phyloP scores from a whole-genome alignment of 2,329 filamentous ascomycete genomes.

The Nigrograna mackinnonii region DNA sequence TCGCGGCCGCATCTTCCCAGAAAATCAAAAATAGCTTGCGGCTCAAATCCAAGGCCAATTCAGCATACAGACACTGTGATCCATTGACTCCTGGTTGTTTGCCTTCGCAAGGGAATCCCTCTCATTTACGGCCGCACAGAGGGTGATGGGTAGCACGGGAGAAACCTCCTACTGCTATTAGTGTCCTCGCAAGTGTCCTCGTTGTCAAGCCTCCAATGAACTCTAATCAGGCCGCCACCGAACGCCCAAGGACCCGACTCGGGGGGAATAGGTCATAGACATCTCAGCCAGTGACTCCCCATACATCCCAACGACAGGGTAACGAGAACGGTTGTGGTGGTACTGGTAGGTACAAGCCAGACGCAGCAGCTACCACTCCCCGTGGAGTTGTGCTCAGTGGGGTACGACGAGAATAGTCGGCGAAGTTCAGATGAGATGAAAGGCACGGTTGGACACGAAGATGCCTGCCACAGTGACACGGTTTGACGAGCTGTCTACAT shows the following conservation, averaged over 20 bases:
- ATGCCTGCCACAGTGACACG: background rate
- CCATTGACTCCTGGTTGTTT: constrained; percentile 6
- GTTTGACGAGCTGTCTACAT: no score
- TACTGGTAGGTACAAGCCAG: no score
- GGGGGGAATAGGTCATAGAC: constrained; percentile 4
- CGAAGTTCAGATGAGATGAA: no score
- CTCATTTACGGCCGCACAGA: constrained; percentile 9
- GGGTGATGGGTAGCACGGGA: constrained; percentile 23
- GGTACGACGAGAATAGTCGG: constrained; percentile 28
- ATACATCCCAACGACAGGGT: constrained; percentile 21
- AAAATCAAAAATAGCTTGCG: background rate
- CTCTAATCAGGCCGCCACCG: constrained; percentile 12
- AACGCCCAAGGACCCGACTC: constrained; percentile 7
- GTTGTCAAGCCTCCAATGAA: constrained; percentile 8
- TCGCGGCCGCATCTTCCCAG: no score
- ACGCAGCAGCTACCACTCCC: constrained; percentile 2
- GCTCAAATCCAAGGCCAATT: no score
- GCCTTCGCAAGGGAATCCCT: constrained; percentile 19
- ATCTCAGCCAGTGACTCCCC: constrained; percentile 8
- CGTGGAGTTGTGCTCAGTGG: constrained; percentile 1
- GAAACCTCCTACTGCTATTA: constrained; percentile 14
- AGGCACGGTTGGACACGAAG: no score
- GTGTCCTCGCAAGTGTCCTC: constrained; percentile 18
- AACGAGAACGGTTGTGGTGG: constrained; percentile 27
- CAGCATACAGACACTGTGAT: no score